Conservation (phyloP, 768 basidiomycete genomes). For the Filobasidium floriforme region DNA sequence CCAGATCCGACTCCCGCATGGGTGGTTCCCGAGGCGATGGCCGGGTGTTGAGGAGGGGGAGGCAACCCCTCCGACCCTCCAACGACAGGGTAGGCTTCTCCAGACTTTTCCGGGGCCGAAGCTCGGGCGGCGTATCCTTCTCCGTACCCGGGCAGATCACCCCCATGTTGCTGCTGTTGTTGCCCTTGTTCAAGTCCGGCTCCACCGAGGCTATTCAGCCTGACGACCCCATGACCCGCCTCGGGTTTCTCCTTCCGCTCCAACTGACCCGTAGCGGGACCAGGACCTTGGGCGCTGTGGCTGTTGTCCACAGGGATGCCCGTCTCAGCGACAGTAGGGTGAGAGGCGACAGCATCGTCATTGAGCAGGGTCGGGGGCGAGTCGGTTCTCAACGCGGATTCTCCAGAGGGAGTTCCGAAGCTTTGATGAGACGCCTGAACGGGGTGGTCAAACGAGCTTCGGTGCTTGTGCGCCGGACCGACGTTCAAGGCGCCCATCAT, state of each 20-base stretch:
- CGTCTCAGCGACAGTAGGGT: conserved; percentile 24
- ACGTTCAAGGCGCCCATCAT: not conserved
- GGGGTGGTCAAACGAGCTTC: conserved; percentile 13
- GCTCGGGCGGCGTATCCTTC: conserved; percentile 9
- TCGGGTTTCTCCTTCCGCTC: conserved; percentile 9
- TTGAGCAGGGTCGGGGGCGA: conserved; percentile 1
- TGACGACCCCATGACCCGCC: conserved; percentile 16
- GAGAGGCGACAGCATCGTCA: not conserved
- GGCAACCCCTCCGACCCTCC: not conserved
- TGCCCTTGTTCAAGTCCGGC: not conserved
- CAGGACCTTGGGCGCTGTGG: not conserved
- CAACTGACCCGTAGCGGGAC: conserved; percentile 19
- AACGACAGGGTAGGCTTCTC: not conserved
- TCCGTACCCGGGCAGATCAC: not conserved
- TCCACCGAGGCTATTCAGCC: conserved; percentile 20
- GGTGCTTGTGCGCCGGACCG: conserved; percentile 1
- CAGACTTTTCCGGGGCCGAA: not conserved
- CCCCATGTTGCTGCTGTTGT: not conserved
- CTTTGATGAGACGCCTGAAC: not conserved
- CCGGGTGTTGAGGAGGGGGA: conserved; percentile 21
- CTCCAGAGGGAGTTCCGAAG: not conserved
- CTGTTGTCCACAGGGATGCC: conserved; percentile 14
- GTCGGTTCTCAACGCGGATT: not conserved
- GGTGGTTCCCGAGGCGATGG: not conserved
- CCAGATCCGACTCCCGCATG: not conserved